Evolutionary conservation across 1,284 basidiomycete species (phyloP).

Genomic region (Rhodotorula sp.): DNA sequence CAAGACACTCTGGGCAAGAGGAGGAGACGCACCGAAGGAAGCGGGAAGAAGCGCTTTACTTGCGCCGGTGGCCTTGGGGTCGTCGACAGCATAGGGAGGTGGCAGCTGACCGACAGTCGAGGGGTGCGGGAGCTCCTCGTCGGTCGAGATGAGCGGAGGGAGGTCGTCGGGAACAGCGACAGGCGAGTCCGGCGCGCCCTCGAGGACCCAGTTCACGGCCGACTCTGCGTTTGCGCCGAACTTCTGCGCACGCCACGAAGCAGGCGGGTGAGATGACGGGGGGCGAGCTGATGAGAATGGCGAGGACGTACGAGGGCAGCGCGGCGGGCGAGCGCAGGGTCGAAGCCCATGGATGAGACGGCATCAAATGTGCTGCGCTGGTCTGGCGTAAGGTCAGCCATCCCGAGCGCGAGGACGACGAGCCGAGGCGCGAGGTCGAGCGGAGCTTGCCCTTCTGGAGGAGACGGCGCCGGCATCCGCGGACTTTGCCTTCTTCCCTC

Average conservation of each 20-base stretch:
- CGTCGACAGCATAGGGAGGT: neutral
- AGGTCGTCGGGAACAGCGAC: neutral
- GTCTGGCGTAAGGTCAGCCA: neutral
- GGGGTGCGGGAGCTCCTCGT: slow-evolving; percentile 11
- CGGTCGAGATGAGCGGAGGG: neutral
- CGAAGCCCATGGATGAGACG: slow-evolving; percentile 16
- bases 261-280: neutral
- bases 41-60: neutral
- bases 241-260: neutral
- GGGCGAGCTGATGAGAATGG: neutral
- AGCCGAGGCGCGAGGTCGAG: neutral
- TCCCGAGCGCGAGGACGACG: neutral
- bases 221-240: slow-evolving; percentile 9
- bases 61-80: neutral
- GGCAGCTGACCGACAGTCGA: neutral
- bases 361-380: slow-evolving; percentile 1
- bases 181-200: slow-evolving; percentile 1
- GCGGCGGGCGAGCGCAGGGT: neutral
- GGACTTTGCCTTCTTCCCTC: neutral
- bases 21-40: neutral
- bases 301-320: slow-evolving; percentile 13
- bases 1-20: neutral
- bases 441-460: neutral
- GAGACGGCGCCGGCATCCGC: neutral
- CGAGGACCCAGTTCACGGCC: slow-evolving; percentile 15